These are phyloP conservation scores for Helotiales sp. DNA, from an alignment of 2,329 filamentous ascomycete genomes.

Conservation along the genomic window DNA sequence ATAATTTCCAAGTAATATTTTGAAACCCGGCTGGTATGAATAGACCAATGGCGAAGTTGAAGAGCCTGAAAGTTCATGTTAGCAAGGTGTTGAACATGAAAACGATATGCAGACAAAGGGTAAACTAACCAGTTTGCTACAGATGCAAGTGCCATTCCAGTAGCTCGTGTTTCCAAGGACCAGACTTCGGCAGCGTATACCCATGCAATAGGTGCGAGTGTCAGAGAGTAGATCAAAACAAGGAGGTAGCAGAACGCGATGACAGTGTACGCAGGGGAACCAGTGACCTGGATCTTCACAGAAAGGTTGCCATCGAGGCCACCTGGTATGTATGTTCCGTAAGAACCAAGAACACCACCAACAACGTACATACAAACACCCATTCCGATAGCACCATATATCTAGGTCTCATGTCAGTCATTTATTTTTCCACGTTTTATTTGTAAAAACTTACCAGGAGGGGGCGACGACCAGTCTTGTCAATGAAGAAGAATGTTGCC, in stretches of 20 bases:
- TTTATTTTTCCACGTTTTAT: not conserved
- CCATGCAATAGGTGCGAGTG: constrained; percentile 64
- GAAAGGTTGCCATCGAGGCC: constrained; percentile 49
- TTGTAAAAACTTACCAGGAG: constrained; percentile 30
- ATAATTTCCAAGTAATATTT: constrained; percentile 57
- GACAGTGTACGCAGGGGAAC: constrained; percentile 57
- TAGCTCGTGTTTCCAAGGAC: constrained; percentile 60
- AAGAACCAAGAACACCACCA: constrained; percentile 41
- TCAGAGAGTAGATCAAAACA: constrained; percentile 62
- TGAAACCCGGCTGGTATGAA: constrained; percentile 58
- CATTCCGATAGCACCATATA: constrained; percentile 42
- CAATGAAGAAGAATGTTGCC: constrained; percentile 23
- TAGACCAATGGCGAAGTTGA: constrained; percentile 61
- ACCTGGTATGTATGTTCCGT: constrained; percentile 42
- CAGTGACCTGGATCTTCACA: constrained; percentile 51
- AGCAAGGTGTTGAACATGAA: not conserved
- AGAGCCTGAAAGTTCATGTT: constrained; percentile 34
- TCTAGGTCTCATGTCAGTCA: constrained; percentile 2
- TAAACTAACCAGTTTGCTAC: constrained; percentile 47
- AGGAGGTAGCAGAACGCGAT: constrained; percentile 66
- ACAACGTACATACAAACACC: constrained; percentile 46
- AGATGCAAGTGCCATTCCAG: constrained; percentile 56
- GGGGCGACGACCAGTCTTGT: constrained; percentile 27
- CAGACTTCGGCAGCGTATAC: constrained; percentile 66
- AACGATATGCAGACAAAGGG: not conserved